These are phyloP conservation scores for Trichophyton simii DNA, from an alignment of 2,329 filamentous ascomycete species.

Conservation along the genomic window DNA sequence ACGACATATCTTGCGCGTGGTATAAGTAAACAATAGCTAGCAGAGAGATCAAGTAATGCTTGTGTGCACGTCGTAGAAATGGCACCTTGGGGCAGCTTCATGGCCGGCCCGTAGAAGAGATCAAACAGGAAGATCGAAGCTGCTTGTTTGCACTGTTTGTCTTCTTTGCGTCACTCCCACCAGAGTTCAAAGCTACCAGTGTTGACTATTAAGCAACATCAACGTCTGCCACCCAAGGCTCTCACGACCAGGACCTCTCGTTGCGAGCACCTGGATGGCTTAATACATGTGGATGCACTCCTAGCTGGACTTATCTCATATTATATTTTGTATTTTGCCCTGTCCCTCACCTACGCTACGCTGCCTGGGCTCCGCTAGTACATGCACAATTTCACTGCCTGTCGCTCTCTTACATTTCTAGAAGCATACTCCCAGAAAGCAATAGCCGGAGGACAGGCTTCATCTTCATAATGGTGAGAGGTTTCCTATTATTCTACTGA, in stretches of 20 bases:
- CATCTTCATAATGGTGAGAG: neutral
- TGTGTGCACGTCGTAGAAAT: neutral
- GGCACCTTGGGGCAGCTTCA: neutral
- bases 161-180: constrained; percentile 23
- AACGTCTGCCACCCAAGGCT: neutral
- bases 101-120: neutral
- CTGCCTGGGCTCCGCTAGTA: neutral
- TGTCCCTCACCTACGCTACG: neutral
- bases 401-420: neutral
- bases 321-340: no score
- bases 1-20: constrained; percentile 24
- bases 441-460: neutral
- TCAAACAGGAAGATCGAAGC: neutral
- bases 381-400: neutral
- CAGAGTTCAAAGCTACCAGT: neutral
- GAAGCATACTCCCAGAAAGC: neutral
- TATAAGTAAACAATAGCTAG: constrained; percentile 27
- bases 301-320: no score
- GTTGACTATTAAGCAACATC: neutral
- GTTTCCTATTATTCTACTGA: neutral
- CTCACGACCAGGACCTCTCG: no score
- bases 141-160: constrained; percentile 9
- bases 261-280: no score
- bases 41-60: no score
- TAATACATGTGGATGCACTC: no score